Evolutionary conservation across 2,329 filamentous ascomycete species (phyloP).

Genomic region (Phialemonium atrogriseum): DNA sequence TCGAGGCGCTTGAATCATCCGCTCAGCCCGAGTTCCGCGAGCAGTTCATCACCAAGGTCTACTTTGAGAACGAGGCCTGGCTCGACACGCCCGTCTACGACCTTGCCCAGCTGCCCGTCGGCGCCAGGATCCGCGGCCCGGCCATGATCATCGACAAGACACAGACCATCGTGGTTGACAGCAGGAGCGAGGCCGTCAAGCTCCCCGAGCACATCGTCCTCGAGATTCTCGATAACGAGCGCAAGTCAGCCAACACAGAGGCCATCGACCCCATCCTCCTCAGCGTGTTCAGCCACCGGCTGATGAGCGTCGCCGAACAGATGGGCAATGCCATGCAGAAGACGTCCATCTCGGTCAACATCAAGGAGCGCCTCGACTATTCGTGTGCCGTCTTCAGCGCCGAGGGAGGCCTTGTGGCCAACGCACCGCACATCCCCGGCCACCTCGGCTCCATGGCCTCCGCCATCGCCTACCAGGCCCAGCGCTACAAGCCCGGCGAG

Average conservation of each 20-base stretch:
- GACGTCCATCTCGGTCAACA: slow-evolving; percentile 67
- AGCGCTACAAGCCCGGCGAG: slow-evolving; percentile 55
- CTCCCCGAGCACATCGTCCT: slow-evolving; percentile 35
- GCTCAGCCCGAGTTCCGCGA: background rate
- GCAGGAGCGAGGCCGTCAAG: slow-evolving; percentile 41
- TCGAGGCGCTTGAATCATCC: background rate
- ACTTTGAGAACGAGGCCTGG: slow-evolving; percentile 9
- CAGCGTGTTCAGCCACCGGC: slow-evolving; percentile 68
- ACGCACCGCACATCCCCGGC: slow-evolving; percentile 67
- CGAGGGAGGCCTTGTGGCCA: slow-evolving; percentile 64
- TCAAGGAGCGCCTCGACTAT: slow-evolving; percentile 74
- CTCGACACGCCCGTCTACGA: slow-evolving; percentile 57
- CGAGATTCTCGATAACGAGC: slow-evolving; percentile 11
- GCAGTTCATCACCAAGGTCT: no score
- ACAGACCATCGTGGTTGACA: slow-evolving; percentile 64
- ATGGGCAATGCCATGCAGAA: slow-evolving; percentile 73
- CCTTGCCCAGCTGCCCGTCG: slow-evolving; percentile 51
- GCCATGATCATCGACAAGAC: slow-evolving; percentile 60
- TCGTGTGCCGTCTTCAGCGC: slow-evolving; percentile 72
- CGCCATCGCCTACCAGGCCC: slow-evolving; percentile 55
- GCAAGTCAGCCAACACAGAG: slow-evolving; percentile 39
- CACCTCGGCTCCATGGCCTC: slow-evolving; percentile 75
- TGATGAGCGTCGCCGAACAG: slow-evolving; percentile 78
- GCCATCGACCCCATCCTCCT: slow-evolving; percentile 65
- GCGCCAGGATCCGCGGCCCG: slow-evolving; percentile 54